Evolutionary conservation across 352 stramenopile genomes (phyloP).

Genomic region (Stramenopiles sp.): DNA sequence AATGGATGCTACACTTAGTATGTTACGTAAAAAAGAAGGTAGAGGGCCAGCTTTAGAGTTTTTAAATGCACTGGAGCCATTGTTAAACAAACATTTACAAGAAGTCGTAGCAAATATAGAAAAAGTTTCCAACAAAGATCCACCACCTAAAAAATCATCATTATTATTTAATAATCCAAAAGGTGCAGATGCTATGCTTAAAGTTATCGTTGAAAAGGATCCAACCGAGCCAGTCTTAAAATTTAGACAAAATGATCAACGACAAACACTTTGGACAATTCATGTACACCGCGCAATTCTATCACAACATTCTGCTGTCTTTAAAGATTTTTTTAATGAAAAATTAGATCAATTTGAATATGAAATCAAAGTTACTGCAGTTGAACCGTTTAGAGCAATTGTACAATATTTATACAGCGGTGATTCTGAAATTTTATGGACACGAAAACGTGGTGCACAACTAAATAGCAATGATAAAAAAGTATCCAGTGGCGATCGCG

Average conservation of each 20-base stretch:
- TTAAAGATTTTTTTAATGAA: background rate
- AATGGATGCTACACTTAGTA: background rate
- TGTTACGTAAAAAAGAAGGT: background rate
- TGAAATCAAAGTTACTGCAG: background rate
- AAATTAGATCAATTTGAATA: background rate
- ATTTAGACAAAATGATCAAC: background rate
- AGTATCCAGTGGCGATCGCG: background rate
- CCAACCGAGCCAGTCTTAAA: background rate
- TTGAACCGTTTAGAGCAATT: background rate
- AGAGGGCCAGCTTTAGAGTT: background rate
- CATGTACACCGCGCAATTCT: background rate
- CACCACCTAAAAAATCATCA: too few relatives aligned
- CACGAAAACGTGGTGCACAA: background rate
- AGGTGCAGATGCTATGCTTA: background rate
- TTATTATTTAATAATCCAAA: constrained; percentile 2
- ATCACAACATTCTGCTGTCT: background rate
- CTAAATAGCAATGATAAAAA: background rate
- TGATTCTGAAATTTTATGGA: background rate
- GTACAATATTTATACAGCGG: background rate
- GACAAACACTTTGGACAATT: background rate
- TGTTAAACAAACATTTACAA: too few relatives aligned
- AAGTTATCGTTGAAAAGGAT: background rate
- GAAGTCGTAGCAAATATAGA: too few relatives aligned
- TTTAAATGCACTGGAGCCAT: background rate
- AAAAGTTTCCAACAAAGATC: too few relatives aligned